phyloP scores from a whole-genome alignment of 2,329 filamentous ascomycete genomes.

The Aspergillus ochraceus region DNA sequence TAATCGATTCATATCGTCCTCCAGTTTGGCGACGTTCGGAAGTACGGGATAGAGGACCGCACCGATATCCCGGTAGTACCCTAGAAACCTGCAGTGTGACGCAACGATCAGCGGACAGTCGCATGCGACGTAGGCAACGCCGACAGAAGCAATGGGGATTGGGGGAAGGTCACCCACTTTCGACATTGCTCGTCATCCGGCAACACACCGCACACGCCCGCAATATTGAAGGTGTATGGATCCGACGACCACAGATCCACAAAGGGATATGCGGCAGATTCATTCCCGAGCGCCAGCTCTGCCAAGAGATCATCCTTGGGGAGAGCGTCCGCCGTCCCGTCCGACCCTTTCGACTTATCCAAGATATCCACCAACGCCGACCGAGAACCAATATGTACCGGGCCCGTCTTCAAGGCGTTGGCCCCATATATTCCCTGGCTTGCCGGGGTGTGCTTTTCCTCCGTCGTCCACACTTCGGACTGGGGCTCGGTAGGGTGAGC shows the following conservation, averaged over 20 bases:
- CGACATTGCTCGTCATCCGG: constrained; percentile 55
- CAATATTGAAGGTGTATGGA: constrained; percentile 54
- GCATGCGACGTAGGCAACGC: not conserved
- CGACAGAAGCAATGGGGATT: not conserved
- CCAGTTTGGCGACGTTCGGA: constrained; percentile 52
- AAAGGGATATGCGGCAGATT: constrained; percentile 61
- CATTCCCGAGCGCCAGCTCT: constrained; percentile 60
- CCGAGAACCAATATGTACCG: constrained; percentile 58
- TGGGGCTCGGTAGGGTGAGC: constrained; percentile 17
- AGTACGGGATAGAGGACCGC: constrained; percentile 60
- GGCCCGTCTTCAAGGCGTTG: constrained; percentile 47
- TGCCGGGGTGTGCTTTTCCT: constrained; percentile 19
- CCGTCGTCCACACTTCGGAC: constrained; percentile 2
- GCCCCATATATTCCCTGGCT: constrained; percentile 30
- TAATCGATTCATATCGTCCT: constrained; percentile 52
- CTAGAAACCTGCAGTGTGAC: constrained; percentile 45
- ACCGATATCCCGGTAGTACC: constrained; percentile 56
- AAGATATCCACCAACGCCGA: constrained; percentile 60
- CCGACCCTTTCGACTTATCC: constrained; percentile 44
- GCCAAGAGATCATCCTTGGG: constrained; percentile 60
- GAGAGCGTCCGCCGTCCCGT: constrained; percentile 49
- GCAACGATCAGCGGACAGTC: constrained; percentile 7
- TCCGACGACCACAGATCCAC: constrained; percentile 64
- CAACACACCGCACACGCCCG: constrained; percentile 56
- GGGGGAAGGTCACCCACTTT: constrained; percentile 21